Percentiles rank a stretch among this genome's conserved stretches.
phyloP scores from a whole-genome alignment of 2,329 filamentous ascomycete genomes.

The Neopestalotiopsis clavispora region DNA sequence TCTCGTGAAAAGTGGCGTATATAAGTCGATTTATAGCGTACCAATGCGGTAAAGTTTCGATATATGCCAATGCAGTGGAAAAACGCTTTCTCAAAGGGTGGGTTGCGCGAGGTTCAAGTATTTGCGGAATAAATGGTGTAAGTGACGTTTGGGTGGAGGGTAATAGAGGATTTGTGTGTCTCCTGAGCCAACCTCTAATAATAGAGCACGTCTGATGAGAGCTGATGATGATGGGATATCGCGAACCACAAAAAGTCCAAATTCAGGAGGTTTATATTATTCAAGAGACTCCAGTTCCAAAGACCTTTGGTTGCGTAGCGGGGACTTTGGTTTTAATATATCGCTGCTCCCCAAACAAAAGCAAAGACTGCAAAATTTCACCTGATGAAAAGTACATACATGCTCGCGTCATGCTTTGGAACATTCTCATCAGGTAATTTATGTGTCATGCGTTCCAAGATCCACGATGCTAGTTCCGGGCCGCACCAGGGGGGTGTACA shows the following conservation, averaged over 20 bases:
- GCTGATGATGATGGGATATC: not conserved
- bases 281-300: constrained; percentile 1
- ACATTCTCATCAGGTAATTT: constrained; percentile 30
- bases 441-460: constrained; percentile 27
- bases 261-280: constrained; percentile 1
- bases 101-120: not conserved
- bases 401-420: constrained; percentile 25
- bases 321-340: constrained; percentile 11
- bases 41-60: not conserved
- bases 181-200: not conserved
- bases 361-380: not conserved
- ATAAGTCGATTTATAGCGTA: not conserved
- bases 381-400: constrained; percentile 8
- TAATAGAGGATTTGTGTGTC: not conserved
- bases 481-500: constrained; percentile 10
- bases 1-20: not conserved
- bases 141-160: not conserved
- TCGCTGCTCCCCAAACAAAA: not conserved
- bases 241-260: not conserved
- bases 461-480: constrained; percentile 5
- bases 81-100: not conserved
- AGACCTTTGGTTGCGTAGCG: not conserved
- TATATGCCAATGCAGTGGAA: not conserved
- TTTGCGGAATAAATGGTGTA: not conserved
- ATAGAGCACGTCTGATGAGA: not conserved